Evolutionary conservation across 1,139 yeast genomes (phyloP), one percentile per base, ranked within the genome.

Genomic region (Diutina mesorugosa): DNA sequence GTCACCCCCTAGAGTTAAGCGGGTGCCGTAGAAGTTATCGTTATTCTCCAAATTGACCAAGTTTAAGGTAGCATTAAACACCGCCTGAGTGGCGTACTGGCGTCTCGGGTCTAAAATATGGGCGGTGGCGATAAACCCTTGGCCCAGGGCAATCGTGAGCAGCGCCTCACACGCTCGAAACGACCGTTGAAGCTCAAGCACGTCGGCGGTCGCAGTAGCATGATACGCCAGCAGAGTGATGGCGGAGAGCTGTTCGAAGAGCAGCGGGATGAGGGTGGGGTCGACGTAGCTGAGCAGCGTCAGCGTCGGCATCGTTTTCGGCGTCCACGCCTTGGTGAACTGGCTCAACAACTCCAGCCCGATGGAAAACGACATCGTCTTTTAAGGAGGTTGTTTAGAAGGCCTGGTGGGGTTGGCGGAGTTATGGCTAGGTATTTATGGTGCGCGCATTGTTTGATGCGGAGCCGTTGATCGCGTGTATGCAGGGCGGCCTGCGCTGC

Each of bases 1-100:
- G 48, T 62, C 61, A 16, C 60, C 61, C 16, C 57, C 55, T 16
- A 56, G 16, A n/a, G 59, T 57, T 56, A 61, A 57, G 26, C 58
- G 51, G 58, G 58, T 57, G 41, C 56, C 58, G 56, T 62, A 62
- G 46, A 59, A 57, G 52, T 62, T 62, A 12, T 50, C 53, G 12
- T 50, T 30, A 32, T 50, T 10, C n/a, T 50, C 45, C 45, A 50
- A 50, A 18, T 32, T 32, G 12, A 29, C n/a, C n/a, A 50, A 32
- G 12, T 32, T 50, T 2, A 50, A 45, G 2, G 53, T 32, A 3
- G 53, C 53, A 16, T 50, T 50, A 6, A 32, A 18, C 41, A 50
- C 21, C 6, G 53, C 53, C 16, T 50, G 45, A 16, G 45, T 32
- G 8, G 53, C 53, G 6, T 14, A 29, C 5, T 26, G 45, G 6